These are phyloP conservation scores for Scalesia atractyloides DNA, from an alignment of 129 eudicot species.

Conservation along the genomic window DNA sequence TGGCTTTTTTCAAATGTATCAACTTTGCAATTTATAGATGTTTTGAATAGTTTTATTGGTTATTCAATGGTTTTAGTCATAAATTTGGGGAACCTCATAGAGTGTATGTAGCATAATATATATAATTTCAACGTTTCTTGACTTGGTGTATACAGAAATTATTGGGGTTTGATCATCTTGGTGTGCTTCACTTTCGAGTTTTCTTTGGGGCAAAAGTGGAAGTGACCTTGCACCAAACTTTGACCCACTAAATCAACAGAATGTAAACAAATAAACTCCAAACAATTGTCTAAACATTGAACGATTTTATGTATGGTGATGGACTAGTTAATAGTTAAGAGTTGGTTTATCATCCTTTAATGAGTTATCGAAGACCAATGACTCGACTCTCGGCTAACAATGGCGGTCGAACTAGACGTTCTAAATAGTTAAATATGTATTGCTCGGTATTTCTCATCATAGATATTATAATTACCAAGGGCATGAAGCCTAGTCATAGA, in stretches of 20 bases:
- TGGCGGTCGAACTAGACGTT: background rate
- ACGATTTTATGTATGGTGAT: background rate
- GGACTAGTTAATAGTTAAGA: background rate
- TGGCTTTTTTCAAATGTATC: background rate
- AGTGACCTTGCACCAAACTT: conserved; percentile 37
- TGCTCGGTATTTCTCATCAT: too few species aligned
- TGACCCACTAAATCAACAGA: conserved; percentile 18
- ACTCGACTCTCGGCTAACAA: background rate
- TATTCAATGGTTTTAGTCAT: conserved; percentile 15
- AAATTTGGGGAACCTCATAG: conserved; percentile 21
- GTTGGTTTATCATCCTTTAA: background rate
- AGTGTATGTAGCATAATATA: conserved; percentile 10
- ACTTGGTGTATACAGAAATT: conserved; percentile 2
- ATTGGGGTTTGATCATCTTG: conserved; percentile 9
- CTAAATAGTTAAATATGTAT: too few species aligned
- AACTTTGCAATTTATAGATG: conserved; percentile 18
- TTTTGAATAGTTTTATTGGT: background rate
- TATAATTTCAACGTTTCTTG: background rate
- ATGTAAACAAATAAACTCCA: background rate
- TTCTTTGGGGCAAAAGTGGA: conserved; percentile 31
- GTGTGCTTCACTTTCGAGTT: conserved; percentile 37
- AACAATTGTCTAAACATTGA: conserved; percentile 7
- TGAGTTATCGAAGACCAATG: background rate
- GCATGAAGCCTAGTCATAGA: too few species aligned
- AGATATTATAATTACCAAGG: too few species aligned